These are phyloP conservation scores for Dothistroma pini DNA, from an alignment of 2,329 filamentous ascomycete species.

Conservation along the genomic window DNA sequence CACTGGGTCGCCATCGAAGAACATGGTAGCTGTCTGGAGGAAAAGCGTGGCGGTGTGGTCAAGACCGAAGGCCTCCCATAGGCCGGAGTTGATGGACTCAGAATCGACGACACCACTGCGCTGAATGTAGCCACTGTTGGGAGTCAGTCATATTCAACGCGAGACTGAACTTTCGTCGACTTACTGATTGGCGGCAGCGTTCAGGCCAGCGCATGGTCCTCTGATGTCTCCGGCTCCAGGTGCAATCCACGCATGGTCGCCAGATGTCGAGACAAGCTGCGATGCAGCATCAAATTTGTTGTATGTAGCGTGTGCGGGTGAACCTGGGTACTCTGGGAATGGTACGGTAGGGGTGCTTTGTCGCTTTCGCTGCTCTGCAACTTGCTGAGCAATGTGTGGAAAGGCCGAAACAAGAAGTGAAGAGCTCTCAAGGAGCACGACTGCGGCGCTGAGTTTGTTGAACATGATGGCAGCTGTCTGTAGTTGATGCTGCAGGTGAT, in stretches of 20 bases:
- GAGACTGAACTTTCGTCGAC: neutral
- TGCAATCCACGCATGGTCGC: constrained; percentile 24
- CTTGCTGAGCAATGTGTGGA: constrained; percentile 25
- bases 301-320: constrained; percentile 21
- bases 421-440: constrained; percentile 1
- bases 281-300: constrained; percentile 27
- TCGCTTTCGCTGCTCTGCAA: constrained; percentile 18
- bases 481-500: neutral
- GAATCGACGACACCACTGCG: constrained; percentile 19
- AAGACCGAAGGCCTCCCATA: constrained; percentile 23
- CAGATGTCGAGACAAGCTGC: constrained; percentile 28
- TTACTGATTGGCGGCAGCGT: constrained; percentile 28
- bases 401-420: constrained; percentile 14
- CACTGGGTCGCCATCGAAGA: constrained; percentile 25
- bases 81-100: constrained; percentile 23
- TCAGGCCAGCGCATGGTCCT: constrained; percentile 28
- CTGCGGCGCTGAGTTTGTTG: constrained; percentile 3
- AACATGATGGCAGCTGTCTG: neutral
- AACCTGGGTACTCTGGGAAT: constrained; percentile 26
- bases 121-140: constrained; percentile 21
- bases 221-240: constrained; percentile 25
- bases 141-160: neutral
- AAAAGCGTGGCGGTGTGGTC: constrained; percentile 25
- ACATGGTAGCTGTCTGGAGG: constrained; percentile 26
- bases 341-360: constrained; percentile 14